These are phyloP conservation scores for Thyridium curvatum DNA, from an alignment of 2,329 filamentous ascomycete species.

Conservation along the genomic window DNA sequence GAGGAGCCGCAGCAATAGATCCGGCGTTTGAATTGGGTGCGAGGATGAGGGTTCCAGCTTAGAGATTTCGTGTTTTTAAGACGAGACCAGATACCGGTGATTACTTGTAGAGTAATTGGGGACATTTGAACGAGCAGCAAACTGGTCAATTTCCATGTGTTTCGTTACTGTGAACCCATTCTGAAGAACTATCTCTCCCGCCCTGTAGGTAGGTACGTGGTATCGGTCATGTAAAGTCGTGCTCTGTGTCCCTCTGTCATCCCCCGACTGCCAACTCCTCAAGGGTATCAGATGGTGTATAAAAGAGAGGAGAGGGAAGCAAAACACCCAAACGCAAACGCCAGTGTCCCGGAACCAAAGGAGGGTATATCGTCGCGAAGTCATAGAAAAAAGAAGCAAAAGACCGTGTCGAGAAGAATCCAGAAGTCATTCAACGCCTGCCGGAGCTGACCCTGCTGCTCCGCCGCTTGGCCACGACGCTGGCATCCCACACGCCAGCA, in stretches of 20 bases:
- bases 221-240: too few relatives aligned
- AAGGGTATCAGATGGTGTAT: too few relatives aligned
- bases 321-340: conserved; percentile 1
- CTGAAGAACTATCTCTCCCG: too few relatives aligned
- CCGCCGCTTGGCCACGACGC: conserved; percentile 40
- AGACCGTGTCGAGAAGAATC: not conserved
- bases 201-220: too few relatives aligned
- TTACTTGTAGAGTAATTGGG: too few relatives aligned
- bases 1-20: conserved; percentile 60
- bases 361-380: too few relatives aligned
- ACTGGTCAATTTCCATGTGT: too few relatives aligned
- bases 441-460: conserved; percentile 22
- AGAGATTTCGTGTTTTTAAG: not conserved
- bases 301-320: not conserved
- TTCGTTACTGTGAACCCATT: too few relatives aligned
- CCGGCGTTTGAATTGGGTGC: not conserved
- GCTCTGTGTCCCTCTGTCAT: too few relatives aligned
- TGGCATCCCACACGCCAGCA: conserved; percentile 53
- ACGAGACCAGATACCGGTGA: too few relatives aligned
- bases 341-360: conserved; percentile 1
- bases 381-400: conserved; percentile 2
- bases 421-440: conserved; percentile 1
- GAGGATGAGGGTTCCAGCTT: not conserved
- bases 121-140: too few relatives aligned
- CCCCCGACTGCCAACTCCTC: too few relatives aligned